Evolutionary conservation across 768 basidiomycete species (phyloP).

Genomic region (Cubamyces sp.): DNA sequence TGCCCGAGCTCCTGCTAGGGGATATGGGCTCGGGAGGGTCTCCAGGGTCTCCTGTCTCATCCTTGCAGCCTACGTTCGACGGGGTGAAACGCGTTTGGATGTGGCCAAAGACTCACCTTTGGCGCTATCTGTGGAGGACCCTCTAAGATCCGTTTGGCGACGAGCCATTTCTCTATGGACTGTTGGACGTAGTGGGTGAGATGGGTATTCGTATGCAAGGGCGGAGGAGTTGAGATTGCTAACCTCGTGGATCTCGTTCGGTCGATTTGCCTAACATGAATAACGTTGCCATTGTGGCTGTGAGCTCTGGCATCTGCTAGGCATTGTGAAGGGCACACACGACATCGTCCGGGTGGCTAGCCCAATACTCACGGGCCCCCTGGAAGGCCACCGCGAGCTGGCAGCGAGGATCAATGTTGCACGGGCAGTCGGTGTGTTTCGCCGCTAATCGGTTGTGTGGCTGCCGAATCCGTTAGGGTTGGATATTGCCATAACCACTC

Average conservation of each 20-base stretch:
- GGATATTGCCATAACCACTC: no score
- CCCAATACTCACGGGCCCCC: constrained; percentile 16
- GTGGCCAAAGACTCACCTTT: not conserved
- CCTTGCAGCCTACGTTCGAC: not conserved
- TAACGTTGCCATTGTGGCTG: not conserved
- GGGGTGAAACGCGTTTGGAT: not conserved
- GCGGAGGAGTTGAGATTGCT: not conserved
- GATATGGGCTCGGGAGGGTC: not conserved
- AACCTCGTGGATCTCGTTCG: constrained; percentile 13
- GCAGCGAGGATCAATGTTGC: constrained; percentile 14
- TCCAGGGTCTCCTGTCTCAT: not conserved
- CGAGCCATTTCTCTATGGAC: constrained; percentile 14
- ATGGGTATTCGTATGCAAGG: no score
- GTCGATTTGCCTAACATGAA: constrained; percentile 1
- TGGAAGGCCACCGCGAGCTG: constrained; percentile 11
- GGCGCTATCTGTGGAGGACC: not conserved
- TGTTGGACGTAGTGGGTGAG: not conserved
- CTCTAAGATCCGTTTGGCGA: constrained; percentile 1
- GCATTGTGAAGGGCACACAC: not conserved
- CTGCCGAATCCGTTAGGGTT: no score
- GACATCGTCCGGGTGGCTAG: not conserved
- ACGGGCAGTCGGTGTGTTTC: constrained; percentile 6
- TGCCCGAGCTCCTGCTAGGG: not conserved
- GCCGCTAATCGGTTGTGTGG: constrained; percentile 1
- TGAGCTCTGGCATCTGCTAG: not conserved